Evolutionary conservation across 2,329 filamentous ascomycete species (phyloP), one percentile per base, ranked within the genome.

Genomic region (Xylariales sp.): DNA sequence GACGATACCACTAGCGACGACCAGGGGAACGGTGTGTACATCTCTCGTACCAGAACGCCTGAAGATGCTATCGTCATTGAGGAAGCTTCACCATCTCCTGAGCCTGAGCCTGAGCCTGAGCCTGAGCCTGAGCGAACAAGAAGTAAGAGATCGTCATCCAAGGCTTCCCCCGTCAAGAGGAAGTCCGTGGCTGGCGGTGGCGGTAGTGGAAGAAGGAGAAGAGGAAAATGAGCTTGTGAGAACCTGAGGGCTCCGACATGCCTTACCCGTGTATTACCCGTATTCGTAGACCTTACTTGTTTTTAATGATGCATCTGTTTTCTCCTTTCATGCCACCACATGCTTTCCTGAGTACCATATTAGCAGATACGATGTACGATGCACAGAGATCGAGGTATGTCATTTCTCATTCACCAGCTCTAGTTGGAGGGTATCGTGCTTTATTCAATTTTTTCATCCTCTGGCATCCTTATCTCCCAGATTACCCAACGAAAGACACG

Each of bases 61-160:
- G 62, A 64, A 36, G 60, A 63, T 28, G 63, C 69, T 12, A 56
- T 68, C 7, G 65, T 68, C 5, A 63, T 68, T 44, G 61, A 61
- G 32, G 57, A 55, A 20, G 51, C 56, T 12, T 52, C 40, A 31
- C 43, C 40, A 42, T 50, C 49, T 22, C 52, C 49, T 36, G 57
- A 59, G 37, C 53, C 55, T 19, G 56, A 60, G 32, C 52, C 45
- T 34, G n/a, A n/a, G n/a, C 52, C 49, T 36, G 57, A 59, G 37
- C 53, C 55, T 19, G 56, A 60, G 32, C 52, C 45, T 34, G 49
- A 50, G 22, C 51, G 54, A 18, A 51, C 55, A 42, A 62, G 51
- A 48, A 58, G 51, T 47, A 73, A 69, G 59, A 69, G 65, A 48
- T 56, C 63, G 45, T 60, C 64, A 46, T 33, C 43, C 31, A 43